A percentile compares a stretch with the other conserved stretches of the same genome.
Conservation (phyloP, 2,329 filamentous ascomycete genomes). For the Aspergillus sp. region DNA sequence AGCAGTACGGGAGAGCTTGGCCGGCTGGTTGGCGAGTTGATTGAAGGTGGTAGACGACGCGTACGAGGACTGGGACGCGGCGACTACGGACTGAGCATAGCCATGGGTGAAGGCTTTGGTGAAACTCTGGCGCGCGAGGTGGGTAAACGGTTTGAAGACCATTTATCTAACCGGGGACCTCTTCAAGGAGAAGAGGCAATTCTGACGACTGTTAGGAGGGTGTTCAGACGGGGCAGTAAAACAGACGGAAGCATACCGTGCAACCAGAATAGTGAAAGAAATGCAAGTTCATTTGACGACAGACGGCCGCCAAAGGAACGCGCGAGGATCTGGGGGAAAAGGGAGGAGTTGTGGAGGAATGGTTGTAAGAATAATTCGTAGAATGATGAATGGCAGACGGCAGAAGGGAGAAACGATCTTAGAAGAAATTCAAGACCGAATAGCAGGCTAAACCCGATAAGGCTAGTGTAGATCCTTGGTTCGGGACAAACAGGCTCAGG, state of each 20-base stretch:
- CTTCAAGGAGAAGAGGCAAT: conserved; percentile 55
- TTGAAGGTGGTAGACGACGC: conserved; percentile 53
- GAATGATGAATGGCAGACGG: neutral
- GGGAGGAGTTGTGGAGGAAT: conserved; percentile 1
- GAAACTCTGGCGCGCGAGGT: conserved; percentile 94
- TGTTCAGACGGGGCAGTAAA: neutral
- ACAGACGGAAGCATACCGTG: conserved; percentile 46
- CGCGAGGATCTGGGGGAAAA: conserved; percentile 40
- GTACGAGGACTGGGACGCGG: conserved; percentile 80
- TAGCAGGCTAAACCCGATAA: neutral
- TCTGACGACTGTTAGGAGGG: conserved; percentile 17
- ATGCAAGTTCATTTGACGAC: conserved; percentile 99
- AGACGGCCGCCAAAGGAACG: conserved; percentile 75
- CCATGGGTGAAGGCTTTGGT: conserved; percentile 95
- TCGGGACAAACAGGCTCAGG: neutral
- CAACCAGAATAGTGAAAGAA: conserved; percentile 50
- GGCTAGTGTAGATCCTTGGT: neutral
- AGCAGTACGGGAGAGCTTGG: conserved; percentile 48
- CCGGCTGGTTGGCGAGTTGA: conserved; percentile 43
- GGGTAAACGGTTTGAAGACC: conserved; percentile 60
- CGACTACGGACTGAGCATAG: conserved; percentile 95
- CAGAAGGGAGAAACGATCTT: conserved; percentile 2
- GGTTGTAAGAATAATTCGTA: conserved; percentile 2
- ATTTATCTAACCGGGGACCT: conserved; percentile 72
- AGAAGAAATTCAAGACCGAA: too few species aligned